Base-by-base conservation (phyloP, 805 yeast genomes). In the Saturnispora quitensis region DNA sequence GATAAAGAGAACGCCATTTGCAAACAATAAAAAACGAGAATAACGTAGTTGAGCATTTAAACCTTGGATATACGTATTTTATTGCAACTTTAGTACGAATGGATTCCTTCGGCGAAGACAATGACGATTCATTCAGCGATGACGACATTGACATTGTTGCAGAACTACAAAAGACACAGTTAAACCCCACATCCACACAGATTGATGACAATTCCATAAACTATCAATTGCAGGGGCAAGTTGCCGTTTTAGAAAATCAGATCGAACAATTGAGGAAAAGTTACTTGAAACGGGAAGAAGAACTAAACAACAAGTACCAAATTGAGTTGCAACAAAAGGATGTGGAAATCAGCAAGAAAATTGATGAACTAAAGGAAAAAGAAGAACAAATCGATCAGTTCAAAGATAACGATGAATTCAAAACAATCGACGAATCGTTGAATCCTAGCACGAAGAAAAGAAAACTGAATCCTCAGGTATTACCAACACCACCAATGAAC, bases 221-320 rank as follows among this genome's bases (percentile, higher is more conserved):
- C 31, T 62, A 77, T 43, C 77, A 76, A n/a, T 65, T 83, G 12
- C 74, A 77, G 51, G 97, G 97, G 2, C 96, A 90, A 61, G 81
- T 86, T 36, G 82, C 93, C 13, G 82, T 89, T 35, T 70, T 90
- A 17, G 71, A 95, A 50, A 79, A 83, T 9, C 87, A 82, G 58
- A 67, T 86, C 20, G 68, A 74, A 20, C 73, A 75, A 42, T 55
- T 77, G 3, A 77, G 75, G 48, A 61, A 61, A 25, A 66, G 64
- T 5, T 64, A 66, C 20, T 62, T 62, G 5, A 58, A 65, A 1
- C 76, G 75, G 52, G 59, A 74, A 28, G 68, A 64, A 15, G 65
- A 69, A 13, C 53, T 80, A 49, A 72, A 71, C 51, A 59, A 59
- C 8, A 61, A 60, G 22, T 68, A 52, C 47, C 43, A 54, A 2